Percentiles rank a stretch among this genome's conserved stretches.
These are phyloP conservation scores for Mytilinidion resinicola DNA, from an alignment of 495 filamentous ascomycete species.

Conservation along the genomic window DNA sequence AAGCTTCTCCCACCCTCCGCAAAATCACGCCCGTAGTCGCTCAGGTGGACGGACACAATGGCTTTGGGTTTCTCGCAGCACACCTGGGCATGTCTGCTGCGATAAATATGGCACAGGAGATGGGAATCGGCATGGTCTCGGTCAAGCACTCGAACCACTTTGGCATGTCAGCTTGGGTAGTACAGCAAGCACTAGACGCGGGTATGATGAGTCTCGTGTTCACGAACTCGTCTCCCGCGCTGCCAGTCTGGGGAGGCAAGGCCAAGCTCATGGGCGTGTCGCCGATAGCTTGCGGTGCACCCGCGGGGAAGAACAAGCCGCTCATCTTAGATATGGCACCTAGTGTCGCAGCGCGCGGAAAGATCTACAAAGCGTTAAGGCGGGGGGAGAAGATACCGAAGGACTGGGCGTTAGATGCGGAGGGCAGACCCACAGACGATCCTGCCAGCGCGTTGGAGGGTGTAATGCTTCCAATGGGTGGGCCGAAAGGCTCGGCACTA, in stretches of 20 bases:
- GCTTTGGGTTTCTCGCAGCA: constrained; percentile 67
- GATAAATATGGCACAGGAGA: constrained; percentile 56
- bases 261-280: constrained; percentile 64
- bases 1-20: constrained; percentile 48
- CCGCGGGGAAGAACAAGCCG: constrained; percentile 47
- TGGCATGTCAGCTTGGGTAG: constrained; percentile 73
- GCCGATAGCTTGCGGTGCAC: constrained; percentile 73
- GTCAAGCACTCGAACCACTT: constrained; percentile 75
- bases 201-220: constrained; percentile 73
- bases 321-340: constrained; percentile 81
- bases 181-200: constrained; percentile 64
- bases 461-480: constrained; percentile 75
- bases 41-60: constrained; percentile 61
- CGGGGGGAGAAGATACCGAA: constrained; percentile 66
- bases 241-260: constrained; percentile 66
- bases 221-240: constrained; percentile 68
- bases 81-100: constrained; percentile 56
- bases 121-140: constrained; percentile 66
- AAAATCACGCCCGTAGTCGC: constrained; percentile 63
- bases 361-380: constrained; percentile 67
- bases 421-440: constrained; percentile 64
- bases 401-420: constrained; percentile 67
- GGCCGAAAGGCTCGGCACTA: constrained; percentile 66
- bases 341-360: constrained; percentile 63
- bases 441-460: constrained; percentile 59